Conservation (phyloP, 2,329 filamentous ascomycete genomes). For the Bisporella sp. region DNA sequence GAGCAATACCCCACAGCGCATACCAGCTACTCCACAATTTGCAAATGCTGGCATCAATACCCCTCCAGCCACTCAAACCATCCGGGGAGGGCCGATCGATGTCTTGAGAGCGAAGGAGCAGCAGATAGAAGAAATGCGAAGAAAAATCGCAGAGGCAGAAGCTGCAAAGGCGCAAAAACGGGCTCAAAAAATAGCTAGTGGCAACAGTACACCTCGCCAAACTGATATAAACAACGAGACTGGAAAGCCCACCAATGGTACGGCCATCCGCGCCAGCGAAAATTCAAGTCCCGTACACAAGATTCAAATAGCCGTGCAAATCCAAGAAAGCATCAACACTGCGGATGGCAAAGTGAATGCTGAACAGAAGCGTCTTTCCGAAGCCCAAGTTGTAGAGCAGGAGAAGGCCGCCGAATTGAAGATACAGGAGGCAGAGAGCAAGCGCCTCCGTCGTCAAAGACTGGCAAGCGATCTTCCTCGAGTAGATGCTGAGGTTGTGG, state of each 20-base stretch:
- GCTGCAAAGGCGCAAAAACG: constrained; percentile 15
- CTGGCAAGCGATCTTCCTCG: constrained; percentile 25
- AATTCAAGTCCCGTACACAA: constrained; percentile 10
- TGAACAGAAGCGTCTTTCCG: constrained; percentile 20
- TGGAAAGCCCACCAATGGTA: constrained; percentile 4
- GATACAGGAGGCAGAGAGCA: constrained; percentile 20
- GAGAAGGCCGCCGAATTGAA: constrained; percentile 19
- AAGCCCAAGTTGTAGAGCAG: constrained; percentile 18
- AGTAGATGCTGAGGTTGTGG: constrained; percentile 27
- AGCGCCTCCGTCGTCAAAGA: constrained; percentile 24
- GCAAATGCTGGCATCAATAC: constrained; percentile 15
- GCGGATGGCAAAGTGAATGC: constrained; percentile 13
- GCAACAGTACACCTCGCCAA: constrained; percentile 20
- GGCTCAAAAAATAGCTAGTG: constrained; percentile 20
- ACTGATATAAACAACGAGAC: constrained; percentile 8
- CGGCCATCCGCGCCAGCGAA: constrained; percentile 4
- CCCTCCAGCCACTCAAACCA: constrained; percentile 15
- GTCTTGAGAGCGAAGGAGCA: constrained; percentile 46
- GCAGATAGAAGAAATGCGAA: constrained; percentile 53
- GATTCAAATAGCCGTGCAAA: constrained; percentile 18
- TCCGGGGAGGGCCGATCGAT: constrained; percentile 20
- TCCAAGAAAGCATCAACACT: constrained; percentile 19
- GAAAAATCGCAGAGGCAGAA: constrained; percentile 28
- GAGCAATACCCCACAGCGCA: constrained; percentile 29
- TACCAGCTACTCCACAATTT: constrained; percentile 21